These are phyloP conservation scores for Blumeria graminis DNA, from an alignment of 2,329 filamentous ascomycete species.

Conservation along the genomic window DNA sequence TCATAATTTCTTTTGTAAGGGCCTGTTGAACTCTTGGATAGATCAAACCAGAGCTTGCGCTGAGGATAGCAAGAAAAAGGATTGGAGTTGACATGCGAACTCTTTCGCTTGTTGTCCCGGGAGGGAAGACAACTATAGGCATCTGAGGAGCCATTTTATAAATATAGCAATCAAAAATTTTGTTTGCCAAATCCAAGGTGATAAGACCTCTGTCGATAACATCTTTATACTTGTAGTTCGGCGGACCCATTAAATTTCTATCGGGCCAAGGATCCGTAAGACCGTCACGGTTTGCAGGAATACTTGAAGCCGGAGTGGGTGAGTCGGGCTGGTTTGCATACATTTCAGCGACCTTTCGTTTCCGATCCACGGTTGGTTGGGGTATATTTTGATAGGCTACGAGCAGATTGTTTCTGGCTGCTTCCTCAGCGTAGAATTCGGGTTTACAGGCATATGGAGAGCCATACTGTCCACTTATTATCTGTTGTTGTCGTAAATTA, in stretches of 20 bases:
- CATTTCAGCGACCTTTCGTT: slow-evolving; percentile 14
- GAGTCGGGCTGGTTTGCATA: slow-evolving; percentile 2
- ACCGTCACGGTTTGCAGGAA: neutral
- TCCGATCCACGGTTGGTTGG: slow-evolving; percentile 15
- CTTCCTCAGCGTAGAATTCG: slow-evolving; percentile 10
- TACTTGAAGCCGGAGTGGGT: neutral
- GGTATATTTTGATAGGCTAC: slow-evolving; percentile 13
- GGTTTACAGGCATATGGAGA: slow-evolving; percentile 7
- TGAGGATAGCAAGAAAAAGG: slow-evolving; percentile 45
- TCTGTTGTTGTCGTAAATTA: slow-evolving; percentile 14
- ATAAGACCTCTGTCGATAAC: slow-evolving; percentile 34
- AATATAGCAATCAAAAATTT: slow-evolving; percentile 33
- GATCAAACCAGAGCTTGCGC: slow-evolving; percentile 32
- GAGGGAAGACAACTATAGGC: slow-evolving; percentile 35
- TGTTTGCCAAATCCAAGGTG: slow-evolving; percentile 27
- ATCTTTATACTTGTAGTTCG: slow-evolving; percentile 16
- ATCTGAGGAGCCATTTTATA: slow-evolving; percentile 35
- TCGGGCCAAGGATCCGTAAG: slow-evolving; percentile 2
- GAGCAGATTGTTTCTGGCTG: slow-evolving; percentile 10
- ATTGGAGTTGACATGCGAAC: slow-evolving; percentile 34
- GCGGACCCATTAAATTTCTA: neutral
- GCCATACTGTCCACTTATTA: slow-evolving; percentile 13
- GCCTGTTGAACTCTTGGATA: slow-evolving; percentile 19
- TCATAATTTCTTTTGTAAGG: slow-evolving; percentile 24
- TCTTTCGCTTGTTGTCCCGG: slow-evolving; percentile 26